A percentile compares a stretch with the other conserved stretches of the same genome.
These are phyloP conservation scores for Stylonectria norvegica DNA, from an alignment of 2,329 filamentous ascomycete genomes.

Conservation along the genomic window DNA sequence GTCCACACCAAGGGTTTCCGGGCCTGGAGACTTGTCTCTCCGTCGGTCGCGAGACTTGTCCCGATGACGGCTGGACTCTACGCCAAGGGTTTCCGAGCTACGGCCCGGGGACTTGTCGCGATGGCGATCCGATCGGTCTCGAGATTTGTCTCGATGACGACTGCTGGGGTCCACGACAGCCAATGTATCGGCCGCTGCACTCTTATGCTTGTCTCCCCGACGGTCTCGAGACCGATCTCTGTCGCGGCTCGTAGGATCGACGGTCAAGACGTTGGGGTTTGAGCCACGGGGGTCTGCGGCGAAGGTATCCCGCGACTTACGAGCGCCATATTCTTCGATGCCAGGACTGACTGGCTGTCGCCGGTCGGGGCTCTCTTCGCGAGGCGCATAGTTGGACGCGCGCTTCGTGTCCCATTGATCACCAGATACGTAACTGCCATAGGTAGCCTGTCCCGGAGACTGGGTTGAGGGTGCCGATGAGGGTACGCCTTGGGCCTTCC, in stretches of 20 bases:
- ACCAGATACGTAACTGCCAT: slow-evolving; percentile 26
- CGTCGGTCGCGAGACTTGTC: slow-evolving; percentile 16
- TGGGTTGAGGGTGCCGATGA: slow-evolving; percentile 19
- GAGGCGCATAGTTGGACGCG: slow-evolving; percentile 11
- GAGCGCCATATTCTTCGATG: slow-evolving; percentile 18
- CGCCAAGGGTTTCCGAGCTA: not conserved
- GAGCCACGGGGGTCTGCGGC: slow-evolving; percentile 37
- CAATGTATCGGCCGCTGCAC: slow-evolving; percentile 16
- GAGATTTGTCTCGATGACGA: slow-evolving; percentile 22
- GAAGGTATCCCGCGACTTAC: slow-evolving; percentile 17
- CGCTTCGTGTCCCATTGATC: slow-evolving; percentile 1
- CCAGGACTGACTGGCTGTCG: slow-evolving; percentile 5
- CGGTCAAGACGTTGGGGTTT: slow-evolving; percentile 39
- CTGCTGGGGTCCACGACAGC: slow-evolving; percentile 20
- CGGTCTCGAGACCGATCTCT: slow-evolving; percentile 35
- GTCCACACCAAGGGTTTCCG: slow-evolving; percentile 13
- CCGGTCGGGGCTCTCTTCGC: slow-evolving; percentile 12
- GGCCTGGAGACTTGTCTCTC: slow-evolving; percentile 22
- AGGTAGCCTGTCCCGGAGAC: slow-evolving; percentile 19
- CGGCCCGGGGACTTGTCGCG: slow-evolving; percentile 20
- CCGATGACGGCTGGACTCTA: slow-evolving; percentile 9
- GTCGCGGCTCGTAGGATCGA: slow-evolving; percentile 37
- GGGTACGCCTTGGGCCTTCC: slow-evolving; percentile 19
- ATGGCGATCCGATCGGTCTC: slow-evolving; percentile 1
- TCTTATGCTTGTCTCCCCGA: slow-evolving; percentile 27